Evolutionary conservation across 768 basidiomycete genomes (phyloP).

Genomic region (Suillus occidentalis): DNA sequence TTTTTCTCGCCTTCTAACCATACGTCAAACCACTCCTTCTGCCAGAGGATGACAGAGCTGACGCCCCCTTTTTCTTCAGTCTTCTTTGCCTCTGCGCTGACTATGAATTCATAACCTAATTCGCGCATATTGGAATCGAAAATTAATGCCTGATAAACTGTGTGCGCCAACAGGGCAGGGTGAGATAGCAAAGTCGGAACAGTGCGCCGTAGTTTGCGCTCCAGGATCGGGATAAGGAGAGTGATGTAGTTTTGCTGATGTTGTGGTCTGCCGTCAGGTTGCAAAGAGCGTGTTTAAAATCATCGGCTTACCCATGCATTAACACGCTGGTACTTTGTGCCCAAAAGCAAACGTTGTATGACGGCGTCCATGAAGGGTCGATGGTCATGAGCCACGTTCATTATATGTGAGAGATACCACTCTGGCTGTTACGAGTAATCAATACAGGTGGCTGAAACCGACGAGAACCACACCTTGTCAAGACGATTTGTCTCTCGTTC

Average conservation of each 20-base stretch:
- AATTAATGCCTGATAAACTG: conserved; percentile 86
- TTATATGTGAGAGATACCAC: conserved; percentile 93
- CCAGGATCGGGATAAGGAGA: conserved; percentile 74
- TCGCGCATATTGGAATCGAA: conserved; percentile 82
- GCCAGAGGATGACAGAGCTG: conserved; percentile 78
- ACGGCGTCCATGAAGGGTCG: conserved; percentile 73
- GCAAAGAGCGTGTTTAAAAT: neutral
- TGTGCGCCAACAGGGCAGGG: conserved; percentile 90
- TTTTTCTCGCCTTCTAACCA: conserved; percentile 90
- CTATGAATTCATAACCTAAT: conserved; percentile 62
- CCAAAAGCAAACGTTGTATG: conserved; percentile 67
- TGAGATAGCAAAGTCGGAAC: conserved; percentile 72
- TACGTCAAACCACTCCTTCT: conserved; percentile 84
- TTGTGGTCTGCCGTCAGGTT: conserved; percentile 6
- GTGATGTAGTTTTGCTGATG: conserved; percentile 78
- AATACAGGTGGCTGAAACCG: neutral
- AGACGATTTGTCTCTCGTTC: conserved; percentile 83
- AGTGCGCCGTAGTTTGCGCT: conserved; percentile 72
- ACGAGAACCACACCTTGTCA: conserved; percentile 67
- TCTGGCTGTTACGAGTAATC: conserved; percentile 66
- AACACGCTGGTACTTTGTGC: conserved; percentile 60
- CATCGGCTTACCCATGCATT: conserved; percentile 68
- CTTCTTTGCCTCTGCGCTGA: conserved; percentile 24
- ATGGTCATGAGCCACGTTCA: conserved; percentile 87
- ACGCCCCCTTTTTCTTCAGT: conserved; percentile 67